phyloP scores from a whole-genome alignment of 1,139 yeast genomes.

The Blastobotrys arbuscula region DNA sequence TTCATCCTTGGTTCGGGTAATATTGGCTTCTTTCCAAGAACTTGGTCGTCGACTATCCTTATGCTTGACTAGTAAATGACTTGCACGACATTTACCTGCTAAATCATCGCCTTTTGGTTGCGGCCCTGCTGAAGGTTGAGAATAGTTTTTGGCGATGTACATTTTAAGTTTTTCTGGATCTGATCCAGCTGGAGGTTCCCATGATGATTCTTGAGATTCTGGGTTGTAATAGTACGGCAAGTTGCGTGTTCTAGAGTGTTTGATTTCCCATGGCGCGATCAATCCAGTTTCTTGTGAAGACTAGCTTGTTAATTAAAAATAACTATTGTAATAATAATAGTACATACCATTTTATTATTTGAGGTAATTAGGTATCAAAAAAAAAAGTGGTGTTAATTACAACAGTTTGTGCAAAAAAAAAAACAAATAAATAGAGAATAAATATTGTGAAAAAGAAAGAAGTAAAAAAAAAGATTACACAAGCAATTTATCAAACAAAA shows the following conservation, averaged over 20 bases:
- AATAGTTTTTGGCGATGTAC: constrained; percentile 43
- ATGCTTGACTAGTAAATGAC: constrained; percentile 80
- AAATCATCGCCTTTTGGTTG: constrained; percentile 30
- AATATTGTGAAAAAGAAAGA: not conserved
- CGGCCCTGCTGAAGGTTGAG: constrained; percentile 22
- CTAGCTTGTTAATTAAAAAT: constrained; percentile 4
- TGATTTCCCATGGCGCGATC: constrained; percentile 80
- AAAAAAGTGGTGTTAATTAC: not conserved
- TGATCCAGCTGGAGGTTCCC: constrained; percentile 91
- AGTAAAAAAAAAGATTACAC: not conserved
- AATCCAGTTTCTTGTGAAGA: constrained; percentile 52
- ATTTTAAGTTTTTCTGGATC: constrained; percentile 54
- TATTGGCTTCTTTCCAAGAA: constrained; percentile 78
- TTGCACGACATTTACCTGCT: constrained; percentile 59
- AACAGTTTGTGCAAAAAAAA: not conserved
- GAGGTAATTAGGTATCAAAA: not conserved
- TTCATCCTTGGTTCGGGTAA: constrained; percentile 77
- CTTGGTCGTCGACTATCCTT: constrained; percentile 80
- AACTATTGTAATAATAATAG: not conserved
- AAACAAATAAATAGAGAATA: not conserved
- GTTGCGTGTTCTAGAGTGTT: constrained; percentile 72
- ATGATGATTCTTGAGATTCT: constrained; percentile 64
- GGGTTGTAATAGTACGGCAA: constrained; percentile 78
- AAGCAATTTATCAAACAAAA: too few species aligned
- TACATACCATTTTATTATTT: constrained; percentile 1